Evolutionary conservation across 257 asterid genomes (phyloP).

Genomic region (Fraxinus excelsior): DNA sequence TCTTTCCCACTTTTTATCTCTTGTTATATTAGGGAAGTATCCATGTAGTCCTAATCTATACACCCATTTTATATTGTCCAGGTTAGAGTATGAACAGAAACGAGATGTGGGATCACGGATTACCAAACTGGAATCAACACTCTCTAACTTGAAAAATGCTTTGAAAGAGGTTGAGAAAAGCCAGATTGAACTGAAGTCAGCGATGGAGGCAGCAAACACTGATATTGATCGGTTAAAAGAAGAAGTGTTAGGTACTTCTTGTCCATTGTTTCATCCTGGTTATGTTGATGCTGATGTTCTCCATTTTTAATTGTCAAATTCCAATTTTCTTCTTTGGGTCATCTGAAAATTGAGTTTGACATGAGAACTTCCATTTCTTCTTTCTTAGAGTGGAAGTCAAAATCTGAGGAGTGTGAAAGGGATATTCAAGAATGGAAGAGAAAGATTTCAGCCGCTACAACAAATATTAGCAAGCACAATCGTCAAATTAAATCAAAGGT

Average conservation of each 20-base stretch:
- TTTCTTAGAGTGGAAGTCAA: conserved; percentile 70
- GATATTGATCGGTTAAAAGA: conserved; percentile 66
- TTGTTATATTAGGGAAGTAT: background rate
- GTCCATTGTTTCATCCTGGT: conserved; percentile 20
- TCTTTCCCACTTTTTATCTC: background rate
- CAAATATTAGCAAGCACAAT: conserved; percentile 78
- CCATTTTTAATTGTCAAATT: conserved; percentile 11
- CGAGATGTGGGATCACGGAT: conserved; percentile 86
- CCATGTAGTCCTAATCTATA: conserved; percentile 16
- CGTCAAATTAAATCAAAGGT: conserved; percentile 97
- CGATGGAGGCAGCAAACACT: conserved; percentile 52
- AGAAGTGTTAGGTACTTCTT: conserved; percentile 63
- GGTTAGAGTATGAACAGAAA: conserved; percentile 95
- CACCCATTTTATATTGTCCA: conserved; percentile 36
- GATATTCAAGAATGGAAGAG: conserved; percentile 83
- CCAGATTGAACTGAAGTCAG: conserved; percentile 64
- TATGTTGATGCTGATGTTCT: conserved; percentile 7
- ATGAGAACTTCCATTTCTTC: conserved; percentile 13
- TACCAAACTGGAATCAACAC: conserved; percentile 73
- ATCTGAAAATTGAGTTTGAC: conserved; percentile 11
- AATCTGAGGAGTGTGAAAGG: conserved; percentile 81
- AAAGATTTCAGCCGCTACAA: conserved; percentile 87
- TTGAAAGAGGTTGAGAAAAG: conserved; percentile 59
- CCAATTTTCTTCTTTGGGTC: conserved; percentile 2
- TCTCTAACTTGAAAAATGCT: conserved; percentile 50